Percentiles rank a stretch among this genome's conserved stretches.
These are phyloP conservation scores for Floccularia luteovirens DNA, from an alignment of 768 basidiomycete genomes.

Conservation along the genomic window DNA sequence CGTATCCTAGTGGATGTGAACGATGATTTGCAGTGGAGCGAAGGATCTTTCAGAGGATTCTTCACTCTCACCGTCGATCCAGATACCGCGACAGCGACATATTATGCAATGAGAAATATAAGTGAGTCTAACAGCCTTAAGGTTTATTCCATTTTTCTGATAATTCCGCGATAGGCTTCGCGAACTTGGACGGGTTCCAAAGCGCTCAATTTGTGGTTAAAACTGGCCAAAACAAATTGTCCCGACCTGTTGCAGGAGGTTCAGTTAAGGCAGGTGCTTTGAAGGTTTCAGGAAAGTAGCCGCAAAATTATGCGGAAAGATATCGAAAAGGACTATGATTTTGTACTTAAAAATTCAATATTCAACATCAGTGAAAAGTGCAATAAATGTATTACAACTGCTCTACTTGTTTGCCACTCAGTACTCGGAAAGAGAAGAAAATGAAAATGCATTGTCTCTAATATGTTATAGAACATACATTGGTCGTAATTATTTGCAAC, in stretches of 20 bases:
- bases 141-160: background rate
- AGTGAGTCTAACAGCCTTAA: slow-evolving; percentile 21
- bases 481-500: slow-evolving; percentile 14
- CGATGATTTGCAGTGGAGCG: slow-evolving; percentile 51
- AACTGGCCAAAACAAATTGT: slow-evolving; percentile 35
- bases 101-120: slow-evolving; percentile 44
- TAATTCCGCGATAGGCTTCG: too few species aligned
- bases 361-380: background rate
- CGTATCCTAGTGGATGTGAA: slow-evolving; percentile 28
- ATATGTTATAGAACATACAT: slow-evolving; percentile 4
- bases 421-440: background rate
- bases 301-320: too few species aligned
- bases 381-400: background rate
- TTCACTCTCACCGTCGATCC: slow-evolving; percentile 44
- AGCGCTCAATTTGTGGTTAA: slow-evolving; percentile 35
- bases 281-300: slow-evolving; percentile 22
- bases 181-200: slow-evolving; percentile 37
- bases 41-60: slow-evolving; percentile 52
- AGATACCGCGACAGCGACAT: slow-evolving; percentile 39
- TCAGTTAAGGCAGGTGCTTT: slow-evolving; percentile 35
- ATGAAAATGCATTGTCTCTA: background rate
- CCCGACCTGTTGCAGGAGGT: slow-evolving; percentile 42
- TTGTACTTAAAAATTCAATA: background rate
- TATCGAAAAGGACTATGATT: too few species aligned
- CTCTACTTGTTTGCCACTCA: background rate